These are phyloP conservation scores for Fusarium pseudoanthophilum DNA, from an alignment of 2,329 filamentous ascomycete genomes.

Conservation along the genomic window DNA sequence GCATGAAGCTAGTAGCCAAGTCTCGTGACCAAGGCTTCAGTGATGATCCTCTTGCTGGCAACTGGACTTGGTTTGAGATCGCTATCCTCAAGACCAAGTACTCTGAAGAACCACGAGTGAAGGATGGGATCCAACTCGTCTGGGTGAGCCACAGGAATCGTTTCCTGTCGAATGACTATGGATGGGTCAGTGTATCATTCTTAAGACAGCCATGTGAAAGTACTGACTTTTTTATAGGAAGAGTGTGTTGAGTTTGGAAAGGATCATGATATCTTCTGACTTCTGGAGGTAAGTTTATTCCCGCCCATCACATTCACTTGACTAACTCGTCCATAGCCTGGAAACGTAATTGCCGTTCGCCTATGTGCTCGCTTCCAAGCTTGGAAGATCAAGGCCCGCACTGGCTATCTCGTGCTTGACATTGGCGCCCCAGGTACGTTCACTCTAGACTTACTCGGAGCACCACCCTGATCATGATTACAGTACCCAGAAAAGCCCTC, in stretches of 20 bases:
- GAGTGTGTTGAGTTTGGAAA: not conserved
- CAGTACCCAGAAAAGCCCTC: not conserved
- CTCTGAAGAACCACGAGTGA: not conserved
- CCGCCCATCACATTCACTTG: not conserved
- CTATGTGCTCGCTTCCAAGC: not conserved
- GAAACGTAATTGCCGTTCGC: not conserved
- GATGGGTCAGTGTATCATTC: not conserved
- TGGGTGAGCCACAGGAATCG: not conserved
- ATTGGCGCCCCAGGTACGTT: not conserved
- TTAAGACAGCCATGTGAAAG: not conserved
- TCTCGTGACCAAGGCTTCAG: not conserved
- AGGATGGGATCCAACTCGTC: not conserved
- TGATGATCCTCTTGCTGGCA: not conserved
- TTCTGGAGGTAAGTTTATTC: not conserved
- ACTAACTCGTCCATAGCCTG: not conserved
- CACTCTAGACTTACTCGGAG: no score
- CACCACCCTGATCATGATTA: no score
- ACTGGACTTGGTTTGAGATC: not conserved
- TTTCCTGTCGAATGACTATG: not conserved
- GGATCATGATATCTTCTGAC: not conserved
- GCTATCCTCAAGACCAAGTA: not conserved
- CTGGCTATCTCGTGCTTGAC: not conserved
- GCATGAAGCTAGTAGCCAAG: not conserved
- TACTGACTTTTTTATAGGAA: not conserved
- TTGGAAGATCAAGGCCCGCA: not conserved